Evolutionary conservation across 2,329 filamentous ascomycete genomes (phyloP).

Genomic region (Alternaria alternata): DNA sequence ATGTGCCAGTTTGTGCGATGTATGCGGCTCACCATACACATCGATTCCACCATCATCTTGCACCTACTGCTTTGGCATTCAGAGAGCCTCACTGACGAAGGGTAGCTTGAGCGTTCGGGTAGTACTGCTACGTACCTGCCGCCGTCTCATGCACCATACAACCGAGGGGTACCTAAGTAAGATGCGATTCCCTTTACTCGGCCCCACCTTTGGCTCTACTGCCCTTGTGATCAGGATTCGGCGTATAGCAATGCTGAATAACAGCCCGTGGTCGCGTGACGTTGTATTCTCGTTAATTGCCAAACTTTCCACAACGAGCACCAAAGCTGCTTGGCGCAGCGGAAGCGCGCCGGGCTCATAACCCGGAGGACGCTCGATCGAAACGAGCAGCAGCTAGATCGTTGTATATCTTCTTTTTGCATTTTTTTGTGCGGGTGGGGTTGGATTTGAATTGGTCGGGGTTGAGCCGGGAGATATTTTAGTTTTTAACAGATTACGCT

Average conservation of each 20-base stretch:
- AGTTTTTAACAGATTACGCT: too few relatives aligned
- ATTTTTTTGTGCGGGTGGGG: too few relatives aligned
- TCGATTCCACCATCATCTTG: not conserved
- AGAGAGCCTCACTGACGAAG: not conserved
- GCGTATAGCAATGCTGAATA: not conserved
- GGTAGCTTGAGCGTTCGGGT: not conserved
- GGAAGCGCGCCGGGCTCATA: constrained; percentile 51
- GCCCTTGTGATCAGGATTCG: not conserved
- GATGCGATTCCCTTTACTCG: not conserved
- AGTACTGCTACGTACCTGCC: not conserved
- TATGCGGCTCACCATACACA: not conserved
- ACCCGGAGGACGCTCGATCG: constrained; percentile 48
- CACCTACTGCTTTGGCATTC: not conserved
- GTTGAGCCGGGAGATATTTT: too few relatives aligned
- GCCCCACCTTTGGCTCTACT: not conserved
- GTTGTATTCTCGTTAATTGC: not conserved
- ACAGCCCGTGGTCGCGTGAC: not conserved
- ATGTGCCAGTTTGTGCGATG: not conserved
- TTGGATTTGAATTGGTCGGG: too few relatives aligned
- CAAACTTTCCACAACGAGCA: not conserved
- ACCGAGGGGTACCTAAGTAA: constrained; percentile 5
- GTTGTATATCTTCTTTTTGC: too few relatives aligned
- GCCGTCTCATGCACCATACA: not conserved
- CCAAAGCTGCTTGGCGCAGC: constrained; percentile 47
- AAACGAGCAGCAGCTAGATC: constrained; percentile 5